These are phyloP conservation scores for Schizonepeta tenuifolia DNA, from an alignment of 257 asterid genomes.

Conservation along the genomic window DNA sequence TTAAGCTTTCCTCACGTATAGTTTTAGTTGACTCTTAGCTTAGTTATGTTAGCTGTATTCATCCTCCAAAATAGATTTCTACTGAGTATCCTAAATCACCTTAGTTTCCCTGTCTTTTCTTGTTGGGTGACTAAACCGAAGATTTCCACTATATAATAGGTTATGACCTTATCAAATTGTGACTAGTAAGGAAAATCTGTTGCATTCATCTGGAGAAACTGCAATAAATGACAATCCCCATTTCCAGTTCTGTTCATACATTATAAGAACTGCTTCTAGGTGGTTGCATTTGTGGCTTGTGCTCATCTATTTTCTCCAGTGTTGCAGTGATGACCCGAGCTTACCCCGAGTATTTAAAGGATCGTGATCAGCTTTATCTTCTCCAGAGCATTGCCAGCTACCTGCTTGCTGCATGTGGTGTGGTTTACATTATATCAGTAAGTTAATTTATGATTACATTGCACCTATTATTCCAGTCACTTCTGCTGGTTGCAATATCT, in stretches of 20 bases:
- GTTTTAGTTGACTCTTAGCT: background rate
- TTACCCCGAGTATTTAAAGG: constrained; percentile 67
- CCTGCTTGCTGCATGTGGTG: constrained; percentile 86
- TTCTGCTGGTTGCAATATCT: constrained; percentile 6
- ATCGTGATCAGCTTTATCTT: constrained; percentile 66
- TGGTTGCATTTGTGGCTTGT: constrained; percentile 13
- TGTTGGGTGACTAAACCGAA: constrained; percentile 5
- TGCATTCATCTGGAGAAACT: constrained; percentile 1
- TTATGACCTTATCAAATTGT: background rate
- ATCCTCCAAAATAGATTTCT: constrained; percentile 3
- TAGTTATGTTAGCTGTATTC: constrained; percentile 12
- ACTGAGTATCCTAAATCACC: constrained; percentile 5
- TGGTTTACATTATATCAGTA: constrained; percentile 70
- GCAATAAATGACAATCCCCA: background rate
- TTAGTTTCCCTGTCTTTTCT: too few relatives aligned
- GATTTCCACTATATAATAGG: background rate
- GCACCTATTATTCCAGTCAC: constrained; percentile 25
- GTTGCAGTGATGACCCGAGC: constrained; percentile 99
- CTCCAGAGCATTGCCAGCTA: constrained; percentile 88
- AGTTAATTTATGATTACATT: constrained; percentile 41
- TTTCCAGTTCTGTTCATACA: background rate
- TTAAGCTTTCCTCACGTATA: background rate
- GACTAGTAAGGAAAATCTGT: constrained; percentile 10
- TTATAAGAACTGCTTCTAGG: constrained; percentile 19
- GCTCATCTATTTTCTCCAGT: constrained; percentile 46